Percentiles rank a stretch among this genome's conserved stretches.
Evolutionary conservation across 1,284 basidiomycete genomes (phyloP).

Genomic region (Cryptococcus jaspeensis): DNA sequence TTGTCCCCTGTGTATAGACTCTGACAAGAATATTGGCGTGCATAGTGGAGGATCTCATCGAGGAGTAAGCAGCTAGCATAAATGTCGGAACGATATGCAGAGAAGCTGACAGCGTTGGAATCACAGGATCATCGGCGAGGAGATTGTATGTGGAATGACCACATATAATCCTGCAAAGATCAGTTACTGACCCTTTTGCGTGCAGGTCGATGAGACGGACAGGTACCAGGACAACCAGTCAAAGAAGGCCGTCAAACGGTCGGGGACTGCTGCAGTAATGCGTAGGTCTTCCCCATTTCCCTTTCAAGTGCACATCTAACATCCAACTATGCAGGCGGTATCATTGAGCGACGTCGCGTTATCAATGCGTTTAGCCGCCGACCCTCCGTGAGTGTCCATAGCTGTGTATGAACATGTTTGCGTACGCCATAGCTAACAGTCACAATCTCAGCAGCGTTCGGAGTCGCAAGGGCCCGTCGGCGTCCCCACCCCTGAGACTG

Average conservation of each 20-base stretch:
- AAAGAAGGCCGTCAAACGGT: slow-evolving; percentile 67
- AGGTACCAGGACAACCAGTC: slow-evolving; percentile 79
- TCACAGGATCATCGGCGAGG: slow-evolving; percentile 54
- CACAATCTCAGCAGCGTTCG: not conserved
- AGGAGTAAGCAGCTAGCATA: slow-evolving; percentile 38
- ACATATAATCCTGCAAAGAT: not conserved
- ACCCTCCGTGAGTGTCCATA: slow-evolving; percentile 33
- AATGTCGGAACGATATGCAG: not conserved
- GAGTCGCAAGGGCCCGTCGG: slow-evolving; percentile 4
- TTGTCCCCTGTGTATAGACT: not conserved
- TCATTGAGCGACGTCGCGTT: slow-evolving; percentile 51
- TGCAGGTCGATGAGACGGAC: slow-evolving; percentile 87
- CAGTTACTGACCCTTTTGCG: slow-evolving; percentile 1
- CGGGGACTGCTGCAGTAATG: slow-evolving; percentile 75
- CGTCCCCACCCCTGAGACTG: slow-evolving; percentile 1
- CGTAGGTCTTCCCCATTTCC: slow-evolving; percentile 43
- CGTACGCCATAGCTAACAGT: not conserved
- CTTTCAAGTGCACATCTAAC: not conserved
- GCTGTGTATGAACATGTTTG: not conserved
- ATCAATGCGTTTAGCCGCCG: slow-evolving; percentile 42
- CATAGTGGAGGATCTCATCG: slow-evolving; percentile 52
- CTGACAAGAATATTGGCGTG: not conserved
- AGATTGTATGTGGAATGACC: slow-evolving; percentile 43
- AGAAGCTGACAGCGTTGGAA: slow-evolving; percentile 9
- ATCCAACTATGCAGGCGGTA: slow-evolving; percentile 40